phyloP scores from a whole-genome alignment of 495 filamentous ascomycete genomes.

The Terfezia boudieri region DNA sequence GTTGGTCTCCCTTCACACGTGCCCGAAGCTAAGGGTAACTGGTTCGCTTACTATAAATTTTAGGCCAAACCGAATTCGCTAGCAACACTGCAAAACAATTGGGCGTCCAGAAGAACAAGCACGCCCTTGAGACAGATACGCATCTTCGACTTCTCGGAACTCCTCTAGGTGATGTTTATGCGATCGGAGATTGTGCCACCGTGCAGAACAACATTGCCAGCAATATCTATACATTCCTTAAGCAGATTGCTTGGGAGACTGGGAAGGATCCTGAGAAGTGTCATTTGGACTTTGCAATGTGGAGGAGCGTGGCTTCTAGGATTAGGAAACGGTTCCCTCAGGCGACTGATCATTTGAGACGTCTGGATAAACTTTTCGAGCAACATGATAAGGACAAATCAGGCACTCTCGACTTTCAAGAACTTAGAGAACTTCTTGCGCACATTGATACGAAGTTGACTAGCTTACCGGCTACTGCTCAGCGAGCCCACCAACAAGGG shows the following conservation, averaged over 20 bases:
- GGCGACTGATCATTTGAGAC: constrained; percentile 67
- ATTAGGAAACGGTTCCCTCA: constrained; percentile 85
- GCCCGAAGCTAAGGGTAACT: neutral
- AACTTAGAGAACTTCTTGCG: constrained; percentile 64
- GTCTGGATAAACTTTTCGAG: constrained; percentile 71
- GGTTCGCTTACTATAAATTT: neutral
- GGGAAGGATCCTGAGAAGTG: constrained; percentile 69
- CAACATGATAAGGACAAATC: constrained; percentile 82
- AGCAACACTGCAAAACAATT: constrained; percentile 49
- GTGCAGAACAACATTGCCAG: constrained; percentile 90
- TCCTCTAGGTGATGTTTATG: constrained; percentile 86
- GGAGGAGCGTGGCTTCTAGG: constrained; percentile 16
- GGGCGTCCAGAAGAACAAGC: constrained; percentile 55
- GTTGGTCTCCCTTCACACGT: constrained; percentile 18
- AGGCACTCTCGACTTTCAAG: constrained; percentile 81
- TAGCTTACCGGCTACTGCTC: constrained; percentile 71
- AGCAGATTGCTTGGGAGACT: constrained; percentile 75
- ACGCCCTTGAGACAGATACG: constrained; percentile 85
- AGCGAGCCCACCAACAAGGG: constrained; percentile 92
- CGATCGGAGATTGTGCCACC: constrained; percentile 88
- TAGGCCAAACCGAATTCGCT: constrained; percentile 56
- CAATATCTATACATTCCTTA: constrained; percentile 70
- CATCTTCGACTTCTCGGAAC: constrained; percentile 82
- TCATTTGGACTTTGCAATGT: constrained; percentile 41
- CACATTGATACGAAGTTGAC: constrained; percentile 85